A percentile compares a stretch with the other conserved stretches of the same genome.
These are phyloP conservation scores for Nemania diffusa DNA, from an alignment of 2,329 filamentous ascomycete species.

Conservation along the genomic window DNA sequence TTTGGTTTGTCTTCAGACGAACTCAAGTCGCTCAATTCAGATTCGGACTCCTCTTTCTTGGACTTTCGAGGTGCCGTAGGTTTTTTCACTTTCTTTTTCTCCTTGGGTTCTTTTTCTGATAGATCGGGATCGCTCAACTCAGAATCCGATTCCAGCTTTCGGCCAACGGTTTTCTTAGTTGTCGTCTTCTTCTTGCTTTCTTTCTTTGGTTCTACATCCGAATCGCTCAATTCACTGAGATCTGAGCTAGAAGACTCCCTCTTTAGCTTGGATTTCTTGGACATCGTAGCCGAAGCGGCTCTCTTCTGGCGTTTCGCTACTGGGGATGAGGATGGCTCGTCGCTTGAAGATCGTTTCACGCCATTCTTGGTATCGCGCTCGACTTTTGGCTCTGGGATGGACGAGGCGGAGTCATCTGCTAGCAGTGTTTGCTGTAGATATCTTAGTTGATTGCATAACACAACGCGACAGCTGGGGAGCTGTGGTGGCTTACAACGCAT, in stretches of 20 bases:
- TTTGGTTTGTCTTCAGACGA: constrained; percentile 47
- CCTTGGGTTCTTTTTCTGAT: constrained; percentile 41
- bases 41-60: constrained; percentile 41
- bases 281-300: constrained; percentile 37
- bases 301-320: constrained; percentile 55
- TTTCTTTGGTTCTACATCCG: constrained; percentile 40
- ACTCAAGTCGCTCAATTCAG: constrained; percentile 38
- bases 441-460: constrained; percentile 28
- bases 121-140: constrained; percentile 38
- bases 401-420: constrained; percentile 35
- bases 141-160: constrained; percentile 40
- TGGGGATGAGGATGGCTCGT: constrained; percentile 53
- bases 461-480: not conserved
- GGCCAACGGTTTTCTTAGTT: constrained; percentile 32
- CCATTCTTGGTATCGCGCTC: constrained; percentile 45
- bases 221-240: constrained; percentile 46
- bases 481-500: constrained; percentile 59
- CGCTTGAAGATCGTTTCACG: constrained; percentile 47
- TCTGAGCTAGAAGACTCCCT: constrained; percentile 47
- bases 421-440: constrained; percentile 35
- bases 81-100: constrained; percentile 35
- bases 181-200: constrained; percentile 32
- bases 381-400: constrained; percentile 30
- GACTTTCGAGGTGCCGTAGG: constrained; percentile 32
- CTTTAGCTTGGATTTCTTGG: constrained; percentile 47